These are phyloP conservation scores for Adenanthera pavonina DNA, from an alignment of 306 rosid species.

Conservation along the genomic window DNA sequence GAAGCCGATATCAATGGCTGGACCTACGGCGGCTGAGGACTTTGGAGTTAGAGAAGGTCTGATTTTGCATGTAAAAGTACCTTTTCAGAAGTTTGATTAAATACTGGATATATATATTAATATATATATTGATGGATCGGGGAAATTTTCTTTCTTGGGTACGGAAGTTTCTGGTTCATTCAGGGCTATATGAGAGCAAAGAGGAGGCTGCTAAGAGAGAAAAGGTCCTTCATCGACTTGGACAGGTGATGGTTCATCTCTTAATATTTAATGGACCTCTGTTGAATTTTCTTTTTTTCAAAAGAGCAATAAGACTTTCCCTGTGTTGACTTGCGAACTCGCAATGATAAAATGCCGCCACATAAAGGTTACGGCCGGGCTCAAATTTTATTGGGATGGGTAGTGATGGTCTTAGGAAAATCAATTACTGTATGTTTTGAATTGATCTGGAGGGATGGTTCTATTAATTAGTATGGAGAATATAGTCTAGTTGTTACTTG, in stretches of 20 bases:
- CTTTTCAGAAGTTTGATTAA: not conserved
- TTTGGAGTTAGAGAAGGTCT: constrained; percentile 69
- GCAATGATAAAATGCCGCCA: not conserved
- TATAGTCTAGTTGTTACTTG: not conserved
- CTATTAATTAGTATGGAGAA: not conserved
- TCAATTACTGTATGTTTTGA: constrained; percentile 11
- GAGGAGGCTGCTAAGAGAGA: constrained; percentile 71
- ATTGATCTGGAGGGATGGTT: not conserved
- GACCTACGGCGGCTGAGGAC: constrained; percentile 59
- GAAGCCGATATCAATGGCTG: constrained; percentile 68
- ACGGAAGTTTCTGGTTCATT: constrained; percentile 54
- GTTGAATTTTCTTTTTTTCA: not conserved
- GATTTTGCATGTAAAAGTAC: not conserved
- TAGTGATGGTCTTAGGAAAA: not conserved
- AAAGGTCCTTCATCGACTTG: constrained; percentile 61
- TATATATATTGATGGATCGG: not conserved
- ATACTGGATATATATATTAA: not conserved
- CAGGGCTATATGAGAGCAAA: constrained; percentile 69
- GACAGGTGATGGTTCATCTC: constrained; percentile 45
- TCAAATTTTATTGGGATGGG: not conserved
- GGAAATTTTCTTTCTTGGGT: constrained; percentile 3
- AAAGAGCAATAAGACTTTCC: not conserved
- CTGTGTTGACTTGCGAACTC: not conserved
- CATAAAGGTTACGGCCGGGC: not conserved
- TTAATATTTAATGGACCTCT: not conserved